Conservation (phyloP, 2,329 filamentous ascomycete genomes). For the Monosporascus sp. region DNA sequence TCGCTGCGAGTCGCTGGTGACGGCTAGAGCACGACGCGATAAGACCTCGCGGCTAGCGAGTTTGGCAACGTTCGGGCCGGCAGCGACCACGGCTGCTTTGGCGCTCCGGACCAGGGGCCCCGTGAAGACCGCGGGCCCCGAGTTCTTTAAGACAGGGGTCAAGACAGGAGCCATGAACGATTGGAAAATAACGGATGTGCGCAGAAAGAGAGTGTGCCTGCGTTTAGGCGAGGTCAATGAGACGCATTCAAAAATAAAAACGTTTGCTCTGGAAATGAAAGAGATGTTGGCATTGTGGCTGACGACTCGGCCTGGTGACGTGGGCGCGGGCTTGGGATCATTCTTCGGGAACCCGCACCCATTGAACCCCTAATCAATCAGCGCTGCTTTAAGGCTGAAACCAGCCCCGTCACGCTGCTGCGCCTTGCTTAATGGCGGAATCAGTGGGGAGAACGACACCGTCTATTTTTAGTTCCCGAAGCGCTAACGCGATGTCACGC, state of each 20-base stretch:
- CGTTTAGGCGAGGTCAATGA: neutral
- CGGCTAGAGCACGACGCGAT: conserved; percentile 46
- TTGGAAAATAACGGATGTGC: neutral
- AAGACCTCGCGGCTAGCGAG: conserved; percentile 27
- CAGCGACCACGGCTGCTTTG: conserved; percentile 19
- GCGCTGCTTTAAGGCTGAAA: neutral
- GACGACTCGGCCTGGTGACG: neutral
- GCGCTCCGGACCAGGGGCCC: conserved; percentile 18
- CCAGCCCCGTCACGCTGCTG: neutral
- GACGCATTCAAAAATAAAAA: neutral
- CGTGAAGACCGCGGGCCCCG: conserved; percentile 16
- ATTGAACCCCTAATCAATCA: too few species aligned
- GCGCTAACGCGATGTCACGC: conserved; percentile 1
- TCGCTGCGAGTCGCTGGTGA: conserved; percentile 62
- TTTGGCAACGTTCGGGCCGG: conserved; percentile 19
- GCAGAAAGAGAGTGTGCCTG: neutral
- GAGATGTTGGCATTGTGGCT: neutral
- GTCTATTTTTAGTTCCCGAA: conserved; percentile 11
- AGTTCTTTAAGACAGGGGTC: conserved; percentile 18
- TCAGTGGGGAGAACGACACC: neutral
- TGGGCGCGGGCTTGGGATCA: neutral
- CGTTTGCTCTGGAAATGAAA: neutral
- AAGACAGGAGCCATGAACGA: conserved; percentile 22
- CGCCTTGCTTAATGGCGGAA: neutral
- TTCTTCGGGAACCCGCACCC: neutral